phyloP scores from a whole-genome alignment of 768 basidiomycete species.

The Psilocybe azurescens region DNA sequence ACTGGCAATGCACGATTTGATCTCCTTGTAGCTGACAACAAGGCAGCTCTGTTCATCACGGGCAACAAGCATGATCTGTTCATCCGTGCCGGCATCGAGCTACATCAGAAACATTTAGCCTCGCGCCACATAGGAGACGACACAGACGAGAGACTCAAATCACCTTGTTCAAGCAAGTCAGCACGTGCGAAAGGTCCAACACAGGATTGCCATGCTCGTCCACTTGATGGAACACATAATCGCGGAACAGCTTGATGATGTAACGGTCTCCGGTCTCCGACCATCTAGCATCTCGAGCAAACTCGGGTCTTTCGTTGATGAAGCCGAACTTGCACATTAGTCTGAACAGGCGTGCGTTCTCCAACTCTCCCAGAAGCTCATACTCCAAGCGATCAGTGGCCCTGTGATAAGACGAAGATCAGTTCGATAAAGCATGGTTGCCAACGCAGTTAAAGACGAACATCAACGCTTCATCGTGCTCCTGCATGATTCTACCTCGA shows the following conservation, averaged over 20 bases:
- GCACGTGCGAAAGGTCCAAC: conserved; percentile 88
- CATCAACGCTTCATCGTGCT: conserved; percentile 87
- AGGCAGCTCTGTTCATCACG: conserved; percentile 97
- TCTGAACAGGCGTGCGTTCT: conserved; percentile 91
- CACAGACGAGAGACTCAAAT: neutral
- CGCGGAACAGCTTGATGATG: conserved; percentile 97
- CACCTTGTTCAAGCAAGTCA: conserved; percentile 89
- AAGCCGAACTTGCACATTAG: conserved; percentile 94
- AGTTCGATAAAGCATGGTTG: neutral
- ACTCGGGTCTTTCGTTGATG: conserved; percentile 99
- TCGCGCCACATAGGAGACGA: too few species aligned
- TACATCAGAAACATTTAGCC: conserved; percentile 39
- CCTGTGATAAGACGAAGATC: conserved; percentile 40
- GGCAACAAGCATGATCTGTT: conserved; percentile 92
- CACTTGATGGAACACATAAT: conserved; percentile 98
- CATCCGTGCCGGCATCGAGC: conserved; percentile 94
- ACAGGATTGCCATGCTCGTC: conserved; percentile 91
- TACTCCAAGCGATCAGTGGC: conserved; percentile 82
- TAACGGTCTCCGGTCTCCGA: conserved; percentile 98
- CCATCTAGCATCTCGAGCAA: conserved; percentile 96
- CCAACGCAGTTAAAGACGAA: conserved; percentile 29
- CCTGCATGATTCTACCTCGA: conserved; percentile 69
- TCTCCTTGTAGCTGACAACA: conserved; percentile 91
- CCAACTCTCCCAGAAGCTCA: conserved; percentile 87
- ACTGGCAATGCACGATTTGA: conserved; percentile 83